Evolutionary conservation across 2,329 filamentous ascomycete genomes (phyloP), one percentile per base, ranked within the genome.

Genomic region (Mycogone perniciosa): DNA sequence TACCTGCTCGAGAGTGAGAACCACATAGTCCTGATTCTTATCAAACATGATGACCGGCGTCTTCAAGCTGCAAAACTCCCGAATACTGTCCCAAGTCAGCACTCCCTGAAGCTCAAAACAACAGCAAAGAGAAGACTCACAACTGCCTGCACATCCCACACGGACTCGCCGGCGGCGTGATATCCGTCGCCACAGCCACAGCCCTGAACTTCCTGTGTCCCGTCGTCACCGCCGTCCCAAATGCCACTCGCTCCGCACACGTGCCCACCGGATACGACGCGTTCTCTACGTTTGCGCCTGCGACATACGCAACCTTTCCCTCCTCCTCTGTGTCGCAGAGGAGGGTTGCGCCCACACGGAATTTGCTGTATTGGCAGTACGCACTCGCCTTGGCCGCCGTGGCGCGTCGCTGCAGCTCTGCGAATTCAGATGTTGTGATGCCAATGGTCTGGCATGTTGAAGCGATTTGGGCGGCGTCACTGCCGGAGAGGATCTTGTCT

Each of bases 101-200:
- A 11, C n/a, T 27, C 5, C 6, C 13, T 13, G 26, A 7, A 43
- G 11, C 31, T 31, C 11, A 13, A 43, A 30, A 11, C n/a, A 51
- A 50, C 30, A 49, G 37, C 38, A 40, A 44, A 9, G 11, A 13
- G 31, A 47, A 6, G 37, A 76, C 81, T 73, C 65, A 89, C 86
- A 92, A 95, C 67, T 96, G 92, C 61, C 92, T 78, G 68, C 92
- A 97, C 90, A 96, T 96, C 50, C 93, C 93, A 66, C 93, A 99
- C 0, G 93, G 93, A 55, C 85, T 84, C 44, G 79, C 79, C 4
- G 84, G 82, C 31, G 82, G 80, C 31, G 69, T 71, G 39, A 88
- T 85, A 65, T 96, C 88, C 5, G 91, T 95, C 6, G 88, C 80
- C 4, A 99, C 90, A 11, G 88, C 92, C 26, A 99, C 70, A 20